Base-by-base conservation (phyloP, 805 yeast species). In the Tetrapisispora phaffii region DNA sequence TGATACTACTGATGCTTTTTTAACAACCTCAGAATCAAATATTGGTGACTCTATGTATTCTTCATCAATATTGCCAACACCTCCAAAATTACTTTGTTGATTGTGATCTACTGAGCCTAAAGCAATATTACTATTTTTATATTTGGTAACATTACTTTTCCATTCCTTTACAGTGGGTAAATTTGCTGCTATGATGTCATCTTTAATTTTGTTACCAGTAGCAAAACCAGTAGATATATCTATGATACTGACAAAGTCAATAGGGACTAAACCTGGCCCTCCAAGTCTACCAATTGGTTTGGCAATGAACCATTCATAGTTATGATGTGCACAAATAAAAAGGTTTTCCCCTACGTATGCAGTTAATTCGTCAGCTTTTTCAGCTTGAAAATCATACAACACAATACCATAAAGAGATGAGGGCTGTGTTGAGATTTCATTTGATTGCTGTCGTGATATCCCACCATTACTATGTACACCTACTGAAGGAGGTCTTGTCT, bases 191-290 rank as follows among this genome's bases (percentile, higher is more conserved):
- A 71, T 68, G 35, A 93, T 82, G 38, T 80, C 82, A 34, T 72
- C 78, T 52, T 63, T 56, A 33, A 79, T 73, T 42, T 77, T 70
- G 53, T 78, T 70, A 23, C 72, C 74, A 41, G 83, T 70, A 45
- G 82, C 71, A 54, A 72, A 68, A 45, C 82, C 77, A 1, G 85
- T 72, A 21, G 79, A 70, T 47, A 88, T 74, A 62, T 93, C 95
- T 34, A 90, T 78, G 32, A 90, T 75, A 58, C 87, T 85, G 21
- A 93, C 93, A 57, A 85, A 93, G 17, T 85, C 77, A 5, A 86
- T 89, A 0, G 99, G 98, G 7, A 93, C 94, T 39, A 93, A 72
- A 1, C 99, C 98, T 0, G 97, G 97, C 0, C 97, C 98, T 22
- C 98, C 97, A 33, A 93, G 70, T 44, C 97, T 72, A 48, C 90